Evolutionary conservation across 139 green algal species (phyloP), one percentile per base, ranked within the genome.

Genomic region (Micromonas commoda): DNA sequence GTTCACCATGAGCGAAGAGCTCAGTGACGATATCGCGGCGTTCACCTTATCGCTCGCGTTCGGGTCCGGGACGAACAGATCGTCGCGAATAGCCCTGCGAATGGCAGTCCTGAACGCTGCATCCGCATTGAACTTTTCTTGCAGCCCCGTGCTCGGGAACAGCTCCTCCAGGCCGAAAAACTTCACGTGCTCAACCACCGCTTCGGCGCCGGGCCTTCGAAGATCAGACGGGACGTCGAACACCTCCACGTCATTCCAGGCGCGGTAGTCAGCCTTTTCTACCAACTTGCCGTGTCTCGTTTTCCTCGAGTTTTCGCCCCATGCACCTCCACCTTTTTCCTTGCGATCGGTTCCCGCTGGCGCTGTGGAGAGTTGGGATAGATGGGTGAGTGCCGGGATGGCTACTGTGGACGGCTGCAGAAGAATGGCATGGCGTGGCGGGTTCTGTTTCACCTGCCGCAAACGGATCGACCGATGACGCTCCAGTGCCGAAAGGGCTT

Each of bases 61-160:
- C 26, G 26, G 32, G 33, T 68, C 29, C 4, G 53, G 32, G 20
- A 57, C 2, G 53, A 78, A 78, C 1, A 78, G 23, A 3, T 78
- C 72, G 21, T 78, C 72, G 28, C 72, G 72, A 51, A 78, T 78
- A 2, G 72, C 72, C 20, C 5, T 0, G 1, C 72, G 72, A 61
- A 78, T 3, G 1, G 1, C 72, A 0, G 54, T 78, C 5, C 72
- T 51, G 54, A 78, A 78, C 16, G 3, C 2, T n/a, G 51, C 72
- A 24, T 68, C 31, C 16, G 4, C 34, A 29, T 78, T 63, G 61
- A 78, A 78, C 23, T 23, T 31, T 9, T 78, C 52, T 2, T n/a
- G 19, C 16, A 78, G 31, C 1, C 16, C 16, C 4, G 0, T 78
- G 19, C 13, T 26, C 19, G 71, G 71, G 60, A 78, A 78, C 16